Evolutionary conservation across 345 rosid genomes (phyloP).

Genomic region (Euphorbia tirucalli): DNA sequence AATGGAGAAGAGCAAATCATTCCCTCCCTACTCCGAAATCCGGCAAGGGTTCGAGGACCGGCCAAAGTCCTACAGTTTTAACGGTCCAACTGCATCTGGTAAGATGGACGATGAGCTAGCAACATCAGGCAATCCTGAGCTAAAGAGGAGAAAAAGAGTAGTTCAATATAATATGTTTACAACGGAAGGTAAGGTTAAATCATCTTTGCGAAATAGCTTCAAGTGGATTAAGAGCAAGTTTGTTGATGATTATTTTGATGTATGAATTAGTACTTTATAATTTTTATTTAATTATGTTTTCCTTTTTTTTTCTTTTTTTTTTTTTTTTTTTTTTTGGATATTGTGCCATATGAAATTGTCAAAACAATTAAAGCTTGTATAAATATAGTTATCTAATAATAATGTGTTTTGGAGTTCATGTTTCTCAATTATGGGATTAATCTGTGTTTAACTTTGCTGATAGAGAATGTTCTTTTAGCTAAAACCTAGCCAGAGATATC

Average conservation of each 20-base stretch:
- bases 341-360: no score
- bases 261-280: no score
- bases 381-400: no score
- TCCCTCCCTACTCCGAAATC: slow-evolving; percentile 32
- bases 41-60: slow-evolving; percentile 38
- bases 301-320: no score
- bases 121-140: slow-evolving; percentile 43
- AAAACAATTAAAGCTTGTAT: no score
- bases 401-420: no score
- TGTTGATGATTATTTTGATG: slow-evolving; percentile 23
- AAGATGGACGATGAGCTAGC: slow-evolving; percentile 7
- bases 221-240: slow-evolving; percentile 73
- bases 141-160: slow-evolving; percentile 56
- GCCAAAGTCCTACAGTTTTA: slow-evolving; percentile 49
- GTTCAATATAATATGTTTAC: slow-evolving; percentile 55
- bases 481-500: no score
- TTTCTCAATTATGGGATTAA: no score
- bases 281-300: no score
- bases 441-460: no score
- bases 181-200: slow-evolving; percentile 57
- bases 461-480: no score
- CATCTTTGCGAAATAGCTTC: slow-evolving; percentile 50
- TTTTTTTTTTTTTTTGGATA: no score
- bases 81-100: slow-evolving; percentile 35
- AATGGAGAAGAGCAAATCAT: slow-evolving; percentile 66